Evolutionary conservation across 192 early-diverging fungal species (phyloP).

Genomic region (Dimargaris cristalligena): DNA sequence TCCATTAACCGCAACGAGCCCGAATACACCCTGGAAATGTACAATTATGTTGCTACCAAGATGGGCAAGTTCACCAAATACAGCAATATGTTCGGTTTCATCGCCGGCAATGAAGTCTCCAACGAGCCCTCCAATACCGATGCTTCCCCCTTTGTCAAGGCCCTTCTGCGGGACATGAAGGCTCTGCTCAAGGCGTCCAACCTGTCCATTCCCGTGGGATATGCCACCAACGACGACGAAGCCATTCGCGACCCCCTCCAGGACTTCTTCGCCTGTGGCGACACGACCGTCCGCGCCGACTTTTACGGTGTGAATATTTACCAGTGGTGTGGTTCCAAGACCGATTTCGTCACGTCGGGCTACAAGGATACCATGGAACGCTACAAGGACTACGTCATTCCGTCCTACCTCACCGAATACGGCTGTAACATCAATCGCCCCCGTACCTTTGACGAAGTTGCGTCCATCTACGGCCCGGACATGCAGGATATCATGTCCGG

Average conservation of each 20-base stretch:
- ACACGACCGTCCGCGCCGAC: conserved; percentile 35
- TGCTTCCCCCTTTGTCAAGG: conserved; percentile 49
- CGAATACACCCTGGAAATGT: conserved; percentile 34
- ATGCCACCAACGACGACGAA: conserved; percentile 57
- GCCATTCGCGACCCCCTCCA: conserved; percentile 44
- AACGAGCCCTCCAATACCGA: conserved; percentile 40
- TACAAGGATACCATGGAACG: conserved; percentile 44
- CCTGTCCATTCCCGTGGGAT: conserved; percentile 51
- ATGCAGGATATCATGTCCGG: conserved; percentile 52
- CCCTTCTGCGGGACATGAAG: conserved; percentile 47
- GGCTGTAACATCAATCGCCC: conserved; percentile 54
- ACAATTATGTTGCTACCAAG: conserved; percentile 34
- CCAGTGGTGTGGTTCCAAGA: conserved; percentile 52
- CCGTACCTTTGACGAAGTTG: conserved; percentile 49
- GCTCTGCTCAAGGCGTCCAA: conserved; percentile 32
- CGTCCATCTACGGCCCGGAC: conserved; percentile 43
- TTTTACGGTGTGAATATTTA: conserved; percentile 63
- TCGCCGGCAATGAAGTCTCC: conserved; percentile 62
- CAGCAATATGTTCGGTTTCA: conserved; percentile 42
- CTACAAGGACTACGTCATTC: conserved; percentile 39
- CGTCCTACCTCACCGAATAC: conserved; percentile 57
- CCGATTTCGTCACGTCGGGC: conserved; percentile 43
- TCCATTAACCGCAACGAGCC: conserved; percentile 49
- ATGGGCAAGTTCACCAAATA: conserved; percentile 52
- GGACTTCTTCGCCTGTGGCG: conserved; percentile 55